Evolutionary conservation across 129 eudicot genomes (phyloP).

Genomic region (Ambrosia artemisiifolia): DNA sequence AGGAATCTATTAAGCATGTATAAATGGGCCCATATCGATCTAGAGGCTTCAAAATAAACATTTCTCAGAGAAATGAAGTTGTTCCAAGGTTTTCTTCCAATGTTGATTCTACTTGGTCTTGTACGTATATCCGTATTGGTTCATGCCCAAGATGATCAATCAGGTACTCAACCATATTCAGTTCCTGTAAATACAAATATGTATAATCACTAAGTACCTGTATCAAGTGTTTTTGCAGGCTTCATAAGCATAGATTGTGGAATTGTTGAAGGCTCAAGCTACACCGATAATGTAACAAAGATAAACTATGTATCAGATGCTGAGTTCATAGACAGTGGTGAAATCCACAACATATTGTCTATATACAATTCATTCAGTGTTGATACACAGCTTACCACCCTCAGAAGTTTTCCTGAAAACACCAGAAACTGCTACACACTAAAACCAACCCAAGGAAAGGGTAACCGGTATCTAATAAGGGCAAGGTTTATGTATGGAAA

Average conservation of each 20-base stretch:
- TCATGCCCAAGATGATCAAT: conserved; percentile 1
- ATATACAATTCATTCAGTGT: neutral
- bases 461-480: conserved; percentile 26
- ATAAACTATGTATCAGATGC: conserved; percentile 34
- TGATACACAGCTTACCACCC: conserved; percentile 22
- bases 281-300: conserved; percentile 21
- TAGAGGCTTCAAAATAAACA: no score
- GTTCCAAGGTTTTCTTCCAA: neutral
- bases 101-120: neutral
- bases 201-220: no score
- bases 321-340: conserved; percentile 41
- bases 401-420: conserved; percentile 57
- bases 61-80: neutral
- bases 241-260: conserved; percentile 77
- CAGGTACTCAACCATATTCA: no score
- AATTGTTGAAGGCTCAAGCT: conserved; percentile 12
- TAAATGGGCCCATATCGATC: neutral
- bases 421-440: conserved; percentile 54
- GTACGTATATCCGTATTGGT: neutral
- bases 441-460: conserved; percentile 39
- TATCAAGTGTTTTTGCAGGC: conserved; percentile 30
- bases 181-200: no score
- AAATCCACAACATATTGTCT: conserved; percentile 16
- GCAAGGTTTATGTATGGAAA: conserved; percentile 47
- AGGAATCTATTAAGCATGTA: neutral